Base-by-base conservation (phyloP, 148 eudicot species). In the Polygonum maritimum region DNA sequence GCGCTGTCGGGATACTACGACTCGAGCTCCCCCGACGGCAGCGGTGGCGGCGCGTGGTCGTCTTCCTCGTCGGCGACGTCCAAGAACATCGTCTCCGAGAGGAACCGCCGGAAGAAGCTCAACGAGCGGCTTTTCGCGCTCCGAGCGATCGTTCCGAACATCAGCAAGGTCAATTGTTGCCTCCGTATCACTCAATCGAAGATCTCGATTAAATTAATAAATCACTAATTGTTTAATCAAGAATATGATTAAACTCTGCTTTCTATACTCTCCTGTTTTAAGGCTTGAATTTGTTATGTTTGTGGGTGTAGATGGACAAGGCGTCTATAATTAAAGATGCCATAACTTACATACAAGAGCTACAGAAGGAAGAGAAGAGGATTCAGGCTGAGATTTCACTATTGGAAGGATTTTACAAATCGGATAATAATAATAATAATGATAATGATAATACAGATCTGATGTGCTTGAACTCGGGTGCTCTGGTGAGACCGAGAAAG, bases 241-340 rank as follows among this genome's bases (percentile, higher is more conserved):
- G 11, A 26, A 26, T 26, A 26, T 26, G 31, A 26, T 26, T 26
- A 26, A 26, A 26, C 31, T 26, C 31, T 1, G 31, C 31, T 26
- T 26, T 26, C 31, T 26, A 0, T 26, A 26, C 31, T 26, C 31
- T 1, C 31, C 31, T 26, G 31, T 26, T 26, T 26, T 1, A 26
- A 26, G 31, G 31, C 0, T 26, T 26, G 31, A 26, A 26, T 26
- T 26, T 26, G 31, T 26, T 26, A 26, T n/a, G 26, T 19, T 11
- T 41, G 14, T 19, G 52, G 36, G 11, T 72, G 74, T 51, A 93
- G 98, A 91, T 93, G 98, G 98, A 93, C 73, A 93, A 93, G 77
- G 96, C 98, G 1, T 93, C 98, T 5, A 91, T 91, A 74, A 85
- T 93, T 48, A 93, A 82, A 72, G 98, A 93, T 58, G 98, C 98